These are phyloP conservation scores for Mortierella sp. DNA, from an alignment of 371 early-diverging fungal species.

Conservation along the genomic window DNA sequence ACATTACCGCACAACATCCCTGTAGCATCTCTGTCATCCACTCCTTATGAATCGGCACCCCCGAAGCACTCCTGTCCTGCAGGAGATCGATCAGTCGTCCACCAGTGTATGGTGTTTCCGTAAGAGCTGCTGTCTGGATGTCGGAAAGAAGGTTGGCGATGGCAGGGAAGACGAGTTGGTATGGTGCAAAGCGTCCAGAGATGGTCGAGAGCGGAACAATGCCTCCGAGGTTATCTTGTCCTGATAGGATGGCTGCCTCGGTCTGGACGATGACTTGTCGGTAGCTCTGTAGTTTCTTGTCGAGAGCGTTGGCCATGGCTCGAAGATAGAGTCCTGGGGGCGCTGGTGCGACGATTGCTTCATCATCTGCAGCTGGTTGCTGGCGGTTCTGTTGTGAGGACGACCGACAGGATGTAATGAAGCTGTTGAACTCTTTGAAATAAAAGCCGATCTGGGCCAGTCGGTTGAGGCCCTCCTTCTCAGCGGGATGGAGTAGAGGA, in stretches of 20 bases:
- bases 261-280: constrained; percentile 66
- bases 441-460: constrained; percentile 76
- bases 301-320: constrained; percentile 68
- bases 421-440: constrained; percentile 62
- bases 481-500: constrained; percentile 76
- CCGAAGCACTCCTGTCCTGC: constrained; percentile 68
- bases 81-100: constrained; percentile 69
- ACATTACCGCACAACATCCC: constrained; percentile 71
- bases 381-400: not conserved
- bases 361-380: not conserved
- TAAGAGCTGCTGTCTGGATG: constrained; percentile 14
- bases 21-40: constrained; percentile 67
- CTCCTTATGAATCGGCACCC: constrained; percentile 64
- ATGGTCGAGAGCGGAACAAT: constrained; percentile 45
- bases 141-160: constrained; percentile 28
- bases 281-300: constrained; percentile 67
- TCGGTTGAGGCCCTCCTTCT: constrained; percentile 74
- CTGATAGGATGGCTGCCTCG: constrained; percentile 61
- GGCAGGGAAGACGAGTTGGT: constrained; percentile 52
- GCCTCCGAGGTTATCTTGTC: constrained; percentile 51
- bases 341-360: not conserved
- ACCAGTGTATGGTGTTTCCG: constrained; percentile 60
- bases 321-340: constrained; percentile 42
- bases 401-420: constrained; percentile 47
- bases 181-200: constrained; percentile 46